Base-by-base conservation (phyloP, 2,329 filamentous ascomycete genomes). In the Camptophora hylomeconis region DNA sequence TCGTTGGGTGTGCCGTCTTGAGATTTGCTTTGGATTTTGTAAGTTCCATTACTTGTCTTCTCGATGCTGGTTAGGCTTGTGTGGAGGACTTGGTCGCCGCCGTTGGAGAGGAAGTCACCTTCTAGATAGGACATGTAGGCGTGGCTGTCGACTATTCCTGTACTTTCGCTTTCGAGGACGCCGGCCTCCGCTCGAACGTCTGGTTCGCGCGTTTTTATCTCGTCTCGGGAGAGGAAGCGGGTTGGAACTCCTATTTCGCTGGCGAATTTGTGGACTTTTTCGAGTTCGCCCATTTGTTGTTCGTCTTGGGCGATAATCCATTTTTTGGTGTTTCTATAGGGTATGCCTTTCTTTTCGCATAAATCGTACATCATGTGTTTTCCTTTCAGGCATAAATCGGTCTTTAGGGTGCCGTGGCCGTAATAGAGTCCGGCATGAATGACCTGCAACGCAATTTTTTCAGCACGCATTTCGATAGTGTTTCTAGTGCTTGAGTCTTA, bases 381-480 rank as follows among this genome's bases (percentile, higher is more conserved):
- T 35, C 89, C 89, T 17, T 63, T 60, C 39, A 94, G 64, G 57
- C 89, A 98, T 8, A 98, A 70, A 10, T 60, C 58, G 1, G 86
- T 83, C 58, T 98, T 98, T 30, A 94, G 70, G 2, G 75, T 77
- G 21, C 59, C 55, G 5, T 64, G 51, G 10, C 80, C 81, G 55
- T 94, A 94, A 66, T 94, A 95, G 39, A 95, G 68, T 9, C 89
- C 89, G 1, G 82, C 89, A 53, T 98, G 89, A 45, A 98, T 92
- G 31, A 95, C 87, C 70, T 74, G 35, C 11, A 26, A 13, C 11
- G 23, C 24, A 3, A 11, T 15, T 3, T n/a, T n/a, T n/a, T n/a
- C n/a, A n/a, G 24, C 17, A 9, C 14, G 10, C 8, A 20, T 13
- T 7, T 8, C 11, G 5, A 15, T 6, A 24, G 6, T 13, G 14